Percentiles rank a stretch among this genome's conserved stretches.
Evolutionary conservation across 495 filamentous ascomycete species (phyloP).

Genomic region (Aspergillus ellipticus): DNA sequence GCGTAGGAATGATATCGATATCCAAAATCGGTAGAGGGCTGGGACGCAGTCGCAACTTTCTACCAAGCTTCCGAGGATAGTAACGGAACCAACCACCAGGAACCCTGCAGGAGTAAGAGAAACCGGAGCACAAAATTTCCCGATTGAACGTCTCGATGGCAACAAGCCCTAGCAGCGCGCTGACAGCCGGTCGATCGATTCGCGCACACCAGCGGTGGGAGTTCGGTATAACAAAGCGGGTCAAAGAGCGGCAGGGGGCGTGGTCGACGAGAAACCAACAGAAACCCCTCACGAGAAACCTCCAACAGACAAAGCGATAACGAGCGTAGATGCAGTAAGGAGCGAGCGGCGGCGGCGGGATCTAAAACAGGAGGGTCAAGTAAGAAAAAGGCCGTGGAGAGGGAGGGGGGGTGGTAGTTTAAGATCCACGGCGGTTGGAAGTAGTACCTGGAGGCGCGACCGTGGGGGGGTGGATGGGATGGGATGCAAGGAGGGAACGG

Average conservation of each 20-base stretch:
- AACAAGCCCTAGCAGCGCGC: constrained; percentile 13
- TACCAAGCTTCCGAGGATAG: not conserved
- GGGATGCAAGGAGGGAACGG: constrained; percentile 33
- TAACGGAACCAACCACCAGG: constrained; percentile 5
- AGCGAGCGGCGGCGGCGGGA: constrained; percentile 36
- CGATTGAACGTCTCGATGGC: constrained; percentile 21
- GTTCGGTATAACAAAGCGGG: constrained; percentile 15
- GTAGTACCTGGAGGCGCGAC: constrained; percentile 33
- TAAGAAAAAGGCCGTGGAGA: constrained; percentile 13
- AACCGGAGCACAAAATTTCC: not conserved
- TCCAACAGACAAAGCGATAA: constrained; percentile 17
- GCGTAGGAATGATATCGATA: not conserved
- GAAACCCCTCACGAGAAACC: constrained; percentile 18
- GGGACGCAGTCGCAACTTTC: constrained; percentile 21
- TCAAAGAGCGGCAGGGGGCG: constrained; percentile 41
- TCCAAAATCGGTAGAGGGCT: not conserved
- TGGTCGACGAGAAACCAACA: constrained; percentile 22
- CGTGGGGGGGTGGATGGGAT: constrained; percentile 19
- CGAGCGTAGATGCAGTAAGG: constrained; percentile 40
- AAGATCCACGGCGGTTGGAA: constrained; percentile 6
- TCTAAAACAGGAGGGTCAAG: constrained; percentile 21
- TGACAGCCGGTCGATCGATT: constrained; percentile 1
- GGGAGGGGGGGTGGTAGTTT: constrained; percentile 1
- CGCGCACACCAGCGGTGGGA: constrained; percentile 4
- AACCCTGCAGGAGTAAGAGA: not conserved